Conservation (phyloP, 2,329 filamentous ascomycete species). For the Arachnomyces sp. region DNA sequence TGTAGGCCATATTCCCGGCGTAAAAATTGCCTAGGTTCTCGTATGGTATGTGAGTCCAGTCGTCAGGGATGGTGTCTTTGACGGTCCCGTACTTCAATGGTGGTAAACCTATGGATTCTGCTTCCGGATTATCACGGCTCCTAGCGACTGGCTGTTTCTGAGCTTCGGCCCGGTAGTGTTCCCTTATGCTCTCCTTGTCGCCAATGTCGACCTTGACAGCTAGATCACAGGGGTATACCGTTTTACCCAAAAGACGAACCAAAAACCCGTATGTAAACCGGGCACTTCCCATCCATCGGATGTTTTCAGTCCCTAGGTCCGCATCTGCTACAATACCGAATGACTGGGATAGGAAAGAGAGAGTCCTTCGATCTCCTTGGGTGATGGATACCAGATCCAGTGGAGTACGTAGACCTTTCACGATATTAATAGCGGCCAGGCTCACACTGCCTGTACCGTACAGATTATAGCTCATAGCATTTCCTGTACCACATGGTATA, state of each 20-base stretch:
- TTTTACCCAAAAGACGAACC: conserved; percentile 66
- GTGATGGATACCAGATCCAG: conserved; percentile 84
- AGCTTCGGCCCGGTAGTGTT: conserved; percentile 57
- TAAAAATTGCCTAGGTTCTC: conserved; percentile 88
- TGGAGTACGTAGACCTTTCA: conserved; percentile 79
- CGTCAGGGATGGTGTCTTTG: conserved; percentile 64
- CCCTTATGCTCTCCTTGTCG: conserved; percentile 65
- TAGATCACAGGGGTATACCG: conserved; percentile 80
- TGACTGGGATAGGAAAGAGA: conserved; percentile 87
- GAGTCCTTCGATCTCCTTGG: conserved; percentile 62
- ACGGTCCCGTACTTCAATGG: conserved; percentile 71
- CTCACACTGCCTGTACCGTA: conserved; percentile 72
- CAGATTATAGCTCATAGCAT: conserved; percentile 85
- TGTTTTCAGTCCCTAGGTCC: conserved; percentile 80
- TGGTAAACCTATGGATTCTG: conserved; percentile 55
- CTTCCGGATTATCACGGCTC: conserved; percentile 25
- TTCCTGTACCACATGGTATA: conserved; percentile 87
- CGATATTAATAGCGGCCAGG: conserved; percentile 69
- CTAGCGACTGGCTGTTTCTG: conserved; percentile 22
- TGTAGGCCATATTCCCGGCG: conserved; percentile 88
- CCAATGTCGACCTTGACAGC: conserved; percentile 75
- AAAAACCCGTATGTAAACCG: conserved; percentile 82
- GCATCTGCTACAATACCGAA: conserved; percentile 84
- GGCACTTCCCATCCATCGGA: conserved; percentile 85
- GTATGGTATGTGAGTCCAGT: conserved; percentile 66